phyloP scores from a whole-genome alignment of 2,329 filamentous ascomycete species.

The Colletotrichum sp. region DNA sequence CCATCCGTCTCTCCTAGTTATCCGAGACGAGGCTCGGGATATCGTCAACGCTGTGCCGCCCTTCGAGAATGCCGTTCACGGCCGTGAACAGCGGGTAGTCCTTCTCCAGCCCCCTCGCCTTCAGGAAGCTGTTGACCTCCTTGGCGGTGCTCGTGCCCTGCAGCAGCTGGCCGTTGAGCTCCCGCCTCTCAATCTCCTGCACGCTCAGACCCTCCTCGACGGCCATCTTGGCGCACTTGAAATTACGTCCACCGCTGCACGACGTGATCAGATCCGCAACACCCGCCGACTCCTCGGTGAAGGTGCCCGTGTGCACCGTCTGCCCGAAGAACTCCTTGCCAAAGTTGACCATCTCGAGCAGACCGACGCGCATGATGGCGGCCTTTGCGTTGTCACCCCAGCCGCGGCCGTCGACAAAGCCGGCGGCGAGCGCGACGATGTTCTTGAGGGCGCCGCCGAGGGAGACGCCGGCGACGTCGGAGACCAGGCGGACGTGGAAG shows the following conservation, averaged over 20 bases:
- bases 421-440: constrained; percentile 90
- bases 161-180: constrained; percentile 95
- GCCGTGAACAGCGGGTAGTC: constrained; percentile 94
- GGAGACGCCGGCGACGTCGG: constrained; percentile 95
- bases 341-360: constrained; percentile 96
- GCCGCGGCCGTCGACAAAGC: constrained; percentile 92
- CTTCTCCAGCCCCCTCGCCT: constrained; percentile 74
- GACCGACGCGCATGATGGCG: constrained; percentile 95
- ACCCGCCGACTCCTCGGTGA: constrained; percentile 95
- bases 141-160: constrained; percentile 92
- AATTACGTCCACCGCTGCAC: constrained; percentile 91
- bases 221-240: constrained; percentile 88
- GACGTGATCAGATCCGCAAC: constrained; percentile 96
- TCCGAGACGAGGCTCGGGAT: constrained; percentile 72
- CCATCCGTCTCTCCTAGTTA: background rate
- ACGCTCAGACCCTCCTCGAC: constrained; percentile 81
- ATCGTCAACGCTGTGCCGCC: constrained; percentile 77
- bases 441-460: constrained; percentile 96
- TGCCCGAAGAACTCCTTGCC: constrained; percentile 91
- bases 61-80: constrained; percentile 80
- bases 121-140: constrained; percentile 90
- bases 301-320: constrained; percentile 80
- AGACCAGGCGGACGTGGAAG: constrained; percentile 94
- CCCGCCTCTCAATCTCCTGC: constrained; percentile 84
- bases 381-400: constrained; percentile 99